Conservation (phyloP, 257 asterid species). For the Petunia secreta region DNA sequence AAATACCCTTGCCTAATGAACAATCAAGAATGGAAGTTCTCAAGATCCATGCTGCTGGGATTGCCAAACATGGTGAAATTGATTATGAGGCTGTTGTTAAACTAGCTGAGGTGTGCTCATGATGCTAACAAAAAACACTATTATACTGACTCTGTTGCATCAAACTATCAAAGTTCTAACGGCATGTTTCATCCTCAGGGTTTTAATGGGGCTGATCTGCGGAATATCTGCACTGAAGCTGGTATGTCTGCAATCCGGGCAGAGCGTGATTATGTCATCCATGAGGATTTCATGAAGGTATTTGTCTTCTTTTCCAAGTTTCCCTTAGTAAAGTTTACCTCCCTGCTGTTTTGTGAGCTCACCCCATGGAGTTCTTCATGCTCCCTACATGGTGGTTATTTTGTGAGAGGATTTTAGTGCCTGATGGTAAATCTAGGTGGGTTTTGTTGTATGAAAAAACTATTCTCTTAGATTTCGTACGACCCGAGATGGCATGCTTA, state of each 20-base stretch:
- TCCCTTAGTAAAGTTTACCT: background rate
- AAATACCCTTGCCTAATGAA: slow-evolving; percentile 93
- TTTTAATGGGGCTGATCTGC: slow-evolving; percentile 94
- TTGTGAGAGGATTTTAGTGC: background rate
- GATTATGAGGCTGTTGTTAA: slow-evolving; percentile 94
- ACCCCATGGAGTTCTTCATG: background rate
- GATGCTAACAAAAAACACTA: background rate
- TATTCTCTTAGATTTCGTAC: background rate
- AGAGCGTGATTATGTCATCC: slow-evolving; percentile 95
- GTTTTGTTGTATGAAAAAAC: background rate
- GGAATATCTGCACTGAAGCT: slow-evolving; percentile 96
- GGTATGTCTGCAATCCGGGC: slow-evolving; percentile 97
- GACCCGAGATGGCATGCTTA: background rate
- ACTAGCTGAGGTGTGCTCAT: slow-evolving; percentile 82
- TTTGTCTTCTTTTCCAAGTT: background rate
- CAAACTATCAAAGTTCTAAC: background rate
- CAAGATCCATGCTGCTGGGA: slow-evolving; percentile 92
- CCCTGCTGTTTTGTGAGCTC: background rate
- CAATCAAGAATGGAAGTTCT: slow-evolving; percentile 94
- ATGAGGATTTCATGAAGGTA: slow-evolving; percentile 99
- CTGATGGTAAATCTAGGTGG: background rate
- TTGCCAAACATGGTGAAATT: slow-evolving; percentile 96
- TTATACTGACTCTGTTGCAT: background rate
- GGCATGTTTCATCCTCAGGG: slow-evolving; percentile 53
- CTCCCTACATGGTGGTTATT: background rate